Base-by-base conservation (phyloP, 768 basidiomycete genomes). In the Amanita fuliginea region DNA sequence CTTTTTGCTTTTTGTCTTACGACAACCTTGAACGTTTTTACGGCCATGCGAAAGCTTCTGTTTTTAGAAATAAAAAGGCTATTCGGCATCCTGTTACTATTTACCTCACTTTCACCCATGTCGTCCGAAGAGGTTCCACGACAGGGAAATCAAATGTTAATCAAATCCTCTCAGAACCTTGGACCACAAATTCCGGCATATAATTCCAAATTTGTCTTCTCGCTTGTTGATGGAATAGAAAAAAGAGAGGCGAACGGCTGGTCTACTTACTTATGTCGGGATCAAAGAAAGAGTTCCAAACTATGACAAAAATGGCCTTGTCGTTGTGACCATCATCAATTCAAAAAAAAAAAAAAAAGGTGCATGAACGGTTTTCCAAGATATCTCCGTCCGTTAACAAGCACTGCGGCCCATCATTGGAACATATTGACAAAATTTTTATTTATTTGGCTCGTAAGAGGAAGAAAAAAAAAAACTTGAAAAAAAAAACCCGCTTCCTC, bases 111-210 rank as follows among this genome's bases (percentile, higher is more conserved):
- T 19, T 9, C 9, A 18, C 9, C 19, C 37, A 39, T 19, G 18
- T 18, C 8, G 16, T 39, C 37, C 37, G 37, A 19, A 10, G 18
- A 39, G 37, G 37, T 18, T 39, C 16, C 19, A 26, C 37, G 37
- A 10, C 18, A 35, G 49, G 30, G 49, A 50, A 35, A 22, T 43
- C 26, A 34, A 50, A 50, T 43, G 49, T 50, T 50, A 50, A 50
- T 50, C 49, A 42, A 22, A 8, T 6, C 18, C 7, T 19, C 26
- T 30, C n/a, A 32, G 11, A 32, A 13, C 10, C 39, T 24, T 24
- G 22, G 22, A 24, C 22, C 5, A 24, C 5, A 5, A 3, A 24
- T 24, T 24, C 22, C 21, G 22, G 26, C 28, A 26, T 28, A 43
- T 28, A 11, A 10, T 26, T 28, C 42, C 42, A 43, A 43, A 43